phyloP scores from a whole-genome alignment of 1,284 basidiomycete genomes.

The Phenoliferia sp. region DNA sequence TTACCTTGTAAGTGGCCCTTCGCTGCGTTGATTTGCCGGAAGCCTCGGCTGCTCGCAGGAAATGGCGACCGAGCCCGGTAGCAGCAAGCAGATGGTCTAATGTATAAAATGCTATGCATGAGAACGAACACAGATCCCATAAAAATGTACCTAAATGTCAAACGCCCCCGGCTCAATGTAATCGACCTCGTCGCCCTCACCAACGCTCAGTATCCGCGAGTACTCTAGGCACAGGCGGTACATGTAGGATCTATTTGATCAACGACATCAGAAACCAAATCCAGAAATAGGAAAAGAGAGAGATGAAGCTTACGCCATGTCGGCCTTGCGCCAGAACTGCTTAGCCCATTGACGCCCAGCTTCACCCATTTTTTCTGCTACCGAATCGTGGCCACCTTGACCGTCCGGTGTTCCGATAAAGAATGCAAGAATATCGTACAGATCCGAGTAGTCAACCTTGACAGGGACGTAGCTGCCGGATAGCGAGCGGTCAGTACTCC shows the following conservation, averaged over 20 bases:
- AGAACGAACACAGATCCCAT: no score
- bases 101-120: no score
- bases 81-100: no score
- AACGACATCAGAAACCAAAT: neutral
- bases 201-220: constrained; percentile 20
- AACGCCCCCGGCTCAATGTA: constrained; percentile 4
- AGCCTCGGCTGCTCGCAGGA: no score
- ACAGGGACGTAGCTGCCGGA: constrained; percentile 44
- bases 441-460: constrained; percentile 47
- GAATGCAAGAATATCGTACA: constrained; percentile 49
- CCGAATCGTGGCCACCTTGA: constrained; percentile 51
- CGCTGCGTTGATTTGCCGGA: no score
- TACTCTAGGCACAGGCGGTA: constrained; percentile 35
- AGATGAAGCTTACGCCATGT: constrained; percentile 48
- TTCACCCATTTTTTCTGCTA: constrained; percentile 55
- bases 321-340: constrained; percentile 59
- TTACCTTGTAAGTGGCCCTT: no score
- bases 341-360: constrained; percentile 58
- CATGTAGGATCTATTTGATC: constrained; percentile 32
- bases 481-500: neutral
- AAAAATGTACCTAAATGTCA: neutral
- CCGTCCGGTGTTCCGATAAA: constrained; percentile 45
- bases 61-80: no score
- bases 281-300: neutral
- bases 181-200: constrained; percentile 24